Base-by-base conservation (phyloP, 495 filamentous ascomycete genomes). In the Cercophora samala region DNA sequence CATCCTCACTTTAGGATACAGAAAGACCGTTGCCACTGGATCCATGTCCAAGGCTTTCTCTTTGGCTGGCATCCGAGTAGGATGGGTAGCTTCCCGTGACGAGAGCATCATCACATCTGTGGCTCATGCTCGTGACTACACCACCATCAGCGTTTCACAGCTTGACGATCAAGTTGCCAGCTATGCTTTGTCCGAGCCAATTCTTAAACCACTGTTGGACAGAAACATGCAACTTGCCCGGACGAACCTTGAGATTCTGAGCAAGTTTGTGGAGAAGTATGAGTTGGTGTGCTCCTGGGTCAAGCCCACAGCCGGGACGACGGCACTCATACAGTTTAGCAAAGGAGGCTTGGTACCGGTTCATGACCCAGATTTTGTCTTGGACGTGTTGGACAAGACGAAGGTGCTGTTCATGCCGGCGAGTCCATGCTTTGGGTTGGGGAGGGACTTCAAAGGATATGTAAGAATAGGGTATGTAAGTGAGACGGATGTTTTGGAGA, bases 21-120 rank as follows among this genome's bases (percentile, higher is more conserved):
- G 84, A 11, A 87, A 89, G 32, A 84, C 85, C 4, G 83, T 96
- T 23, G 85, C 84, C 25, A 96, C 92, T 0, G 90, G 93, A 25
- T 95, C 91, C 2, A 84, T 94, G 76, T 93, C 91, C 18, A 97
- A 97, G 77, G 89, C 92, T 5, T 96, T 91, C 78, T 88, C 92
- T 37, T 77, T 96, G 8, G 93, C 93, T 0, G 93, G 93, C 11
- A 86, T 96, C 59, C 86, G 93, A 0, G 77, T 93, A 4, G 93
- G 93, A 42, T 97, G 93, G 93, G 81, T 95, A 65, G 92, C 90
- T 2, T 89, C 88, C 25, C 85, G 89, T 1, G 83, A 87, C 75
- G 68, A 72, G 5, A 77, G 79, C 0, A 79, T 96, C 62, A 84
- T 95, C 58, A 85, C 90, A 62, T 78, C 83, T n/a, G 82, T 88